Evolutionary conservation across 169 alveolate species (phyloP), one percentile per base, ranked within the genome.

Genomic region (Besnoitia besnoiti): DNA sequence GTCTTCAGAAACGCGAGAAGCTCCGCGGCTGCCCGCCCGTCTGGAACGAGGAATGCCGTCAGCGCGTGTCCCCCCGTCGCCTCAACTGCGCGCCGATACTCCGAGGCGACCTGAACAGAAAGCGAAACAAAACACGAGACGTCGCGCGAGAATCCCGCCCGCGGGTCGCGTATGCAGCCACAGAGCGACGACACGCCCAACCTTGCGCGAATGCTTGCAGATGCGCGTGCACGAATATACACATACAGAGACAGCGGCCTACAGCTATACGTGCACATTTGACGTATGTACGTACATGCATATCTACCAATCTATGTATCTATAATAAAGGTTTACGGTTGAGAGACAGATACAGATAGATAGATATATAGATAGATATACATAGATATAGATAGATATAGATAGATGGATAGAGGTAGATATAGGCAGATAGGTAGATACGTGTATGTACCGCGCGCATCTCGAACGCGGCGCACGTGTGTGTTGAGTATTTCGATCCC

Each of bases 11-110:
- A 39, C 35, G 76, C 21, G 35, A 85, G 42, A 19, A 62, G 85
- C 1, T 39, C 92, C 67, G 30, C 46, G 33, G 92, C 92, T 12
- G n/a, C 47, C 33, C 85, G 30, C 5, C 80, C 49, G 40, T 88
- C 92, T 0, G 47, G 51, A 0, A 88, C 62, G 39, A 88, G 67
- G 47, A 67, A 88, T 19, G 75, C 47, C 37, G 67, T 44, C 46
- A 88, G 62, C 16, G 76, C 61, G 27, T 37, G 76, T 0, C 76
- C 85, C 5, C 76, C 92, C 14, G 46, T 37, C 4, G 92, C 61
- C 49, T 88, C 92, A 0, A 88, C 85, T 2, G 92, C 92, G 1
- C 85, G 84, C 1, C 49, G 73, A 44, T 88, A 88, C 85, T 88
- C 92, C 39, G 87, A 3, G 24, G 39, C 87, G 42, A 88, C 92